Evolutionary conservation across 208 protist species (phyloP), one percentile per base, ranked within the genome.

Genomic region (Crithidia expoeki): DNA sequence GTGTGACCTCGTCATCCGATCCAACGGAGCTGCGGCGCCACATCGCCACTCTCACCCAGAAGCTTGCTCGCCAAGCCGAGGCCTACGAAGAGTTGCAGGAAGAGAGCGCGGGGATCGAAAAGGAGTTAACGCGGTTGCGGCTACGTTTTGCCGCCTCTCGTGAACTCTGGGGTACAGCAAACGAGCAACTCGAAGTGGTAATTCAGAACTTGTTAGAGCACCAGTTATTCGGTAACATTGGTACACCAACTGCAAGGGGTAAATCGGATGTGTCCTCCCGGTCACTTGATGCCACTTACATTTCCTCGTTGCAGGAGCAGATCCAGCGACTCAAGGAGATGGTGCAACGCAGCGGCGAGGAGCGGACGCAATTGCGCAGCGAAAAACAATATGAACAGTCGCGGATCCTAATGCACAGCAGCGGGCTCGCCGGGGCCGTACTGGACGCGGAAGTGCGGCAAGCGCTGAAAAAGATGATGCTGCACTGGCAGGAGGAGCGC

Each of bases 71-170:
- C 68, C 46, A 77, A 57, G 55, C 42, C 17, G 44, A 67, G 21
- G 38, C 38, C 38, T 80, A 68, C 56, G 72, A 79, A 12, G 73
- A 71, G 40, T 49, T 88, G 34, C 46, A 56, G 2, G 47, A 36
- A 34, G 83, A 88, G 12, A 85, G 79, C 74, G 72, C 40, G 17
- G 52, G 47, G 14, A 72, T 88, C 12, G 73, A 88, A 49, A 46
- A 63, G 28, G 70, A 85, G 36, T 44, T 85, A 14, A 62, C 66
- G 4, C 47, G 67, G 9, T 11, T 79, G 33, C 73, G 67, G n/a
- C 67, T 69, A 4, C 57, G 59, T 42, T 73, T 81, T 47, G 60
- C 55, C 40, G 66, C 61, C 4, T 77, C 71, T 27, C 78, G 79
- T 0, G 73, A 84, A 34, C 19, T 73, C n/a, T 84, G 74, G 76